Conservation (phyloP, 1,284 basidiomycete species). For the Athelia sp. region DNA sequence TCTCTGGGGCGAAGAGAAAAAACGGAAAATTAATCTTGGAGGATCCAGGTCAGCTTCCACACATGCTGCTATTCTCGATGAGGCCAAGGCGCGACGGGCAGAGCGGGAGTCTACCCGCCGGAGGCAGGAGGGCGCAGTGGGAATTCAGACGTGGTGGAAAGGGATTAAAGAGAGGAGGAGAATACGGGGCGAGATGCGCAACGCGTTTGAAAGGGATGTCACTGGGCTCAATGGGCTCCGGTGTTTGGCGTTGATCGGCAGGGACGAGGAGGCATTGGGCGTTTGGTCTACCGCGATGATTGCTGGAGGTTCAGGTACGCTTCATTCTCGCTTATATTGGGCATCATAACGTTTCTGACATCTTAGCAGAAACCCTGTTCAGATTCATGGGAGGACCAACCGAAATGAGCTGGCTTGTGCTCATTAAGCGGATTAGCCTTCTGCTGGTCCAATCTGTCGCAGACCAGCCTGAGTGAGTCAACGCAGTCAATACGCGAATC, state of each 20-base stretch:
- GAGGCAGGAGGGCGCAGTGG: conserved; percentile 49
- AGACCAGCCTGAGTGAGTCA: conserved; percentile 39
- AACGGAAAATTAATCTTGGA: conserved; percentile 73
- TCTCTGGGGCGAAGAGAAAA: background rate
- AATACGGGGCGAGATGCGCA: conserved; percentile 37
- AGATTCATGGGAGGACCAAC: conserved; percentile 31
- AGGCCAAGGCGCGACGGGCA: conserved; percentile 52
- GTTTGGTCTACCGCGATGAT: conserved; percentile 46
- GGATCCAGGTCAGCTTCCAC: conserved; percentile 47
- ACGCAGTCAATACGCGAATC: background rate
- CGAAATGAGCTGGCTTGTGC: conserved; percentile 47
- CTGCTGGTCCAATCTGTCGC: conserved; percentile 50
- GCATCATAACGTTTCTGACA: background rate
- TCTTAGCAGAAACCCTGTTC: conserved; percentile 34
- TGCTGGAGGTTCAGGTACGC: conserved; percentile 25
- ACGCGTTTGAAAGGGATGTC: conserved; percentile 42
- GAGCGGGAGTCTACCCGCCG: conserved; percentile 53
- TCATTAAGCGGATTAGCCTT: conserved; percentile 44
- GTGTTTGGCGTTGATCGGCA: conserved; percentile 55
- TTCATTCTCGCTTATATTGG: background rate
- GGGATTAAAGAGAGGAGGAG: conserved; percentile 35
- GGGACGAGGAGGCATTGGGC: conserved; percentile 47
- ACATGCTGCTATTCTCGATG: conserved; percentile 52
- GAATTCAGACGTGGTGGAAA: conserved; percentile 69
- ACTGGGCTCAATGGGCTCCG: conserved; percentile 49